Conservation (phyloP, 1,284 basidiomycete genomes). For the Ganoderma sinense region DNA sequence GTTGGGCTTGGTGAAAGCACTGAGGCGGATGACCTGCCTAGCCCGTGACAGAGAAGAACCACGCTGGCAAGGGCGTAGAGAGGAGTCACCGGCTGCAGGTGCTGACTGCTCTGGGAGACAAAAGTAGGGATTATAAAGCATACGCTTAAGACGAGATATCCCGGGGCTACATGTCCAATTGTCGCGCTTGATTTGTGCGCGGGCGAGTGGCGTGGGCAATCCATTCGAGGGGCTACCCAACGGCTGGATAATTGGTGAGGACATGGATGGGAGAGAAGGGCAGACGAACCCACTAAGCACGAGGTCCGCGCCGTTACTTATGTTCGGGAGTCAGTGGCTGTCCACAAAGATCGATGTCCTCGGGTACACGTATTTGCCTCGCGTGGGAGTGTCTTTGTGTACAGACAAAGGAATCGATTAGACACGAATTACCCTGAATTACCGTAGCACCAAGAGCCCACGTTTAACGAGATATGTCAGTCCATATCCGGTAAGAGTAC, state of each 20-base stretch:
- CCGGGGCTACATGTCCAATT: not conserved
- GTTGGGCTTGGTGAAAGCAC: not conserved
- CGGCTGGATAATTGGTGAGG: not conserved
- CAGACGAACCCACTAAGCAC: not conserved
- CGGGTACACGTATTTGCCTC: not conserved
- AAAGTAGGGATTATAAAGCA: not conserved
- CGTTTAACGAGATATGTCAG: not conserved
- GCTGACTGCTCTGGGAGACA: not conserved
- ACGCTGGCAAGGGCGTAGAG: not conserved
- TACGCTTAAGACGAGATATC: not conserved
- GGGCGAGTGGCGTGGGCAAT: not conserved
- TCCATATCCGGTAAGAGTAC: not conserved
- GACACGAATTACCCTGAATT: not conserved
- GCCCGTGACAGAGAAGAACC: not conserved
- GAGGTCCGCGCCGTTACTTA: not conserved
- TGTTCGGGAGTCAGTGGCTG: not conserved
- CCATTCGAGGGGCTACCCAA: not conserved
- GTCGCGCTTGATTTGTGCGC: not conserved
- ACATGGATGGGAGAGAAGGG: not conserved
- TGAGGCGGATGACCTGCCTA: not conserved
- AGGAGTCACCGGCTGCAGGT: not conserved
- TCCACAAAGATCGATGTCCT: slow-evolving; percentile 1
- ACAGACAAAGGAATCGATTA: not conserved
- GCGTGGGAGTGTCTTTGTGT: not conserved
- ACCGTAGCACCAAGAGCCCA: not conserved